Evolutionary conservation across 805 yeast species (phyloP), one percentile per base, ranked within the genome.

Genomic region (Lipomyces chichibuensis): DNA sequence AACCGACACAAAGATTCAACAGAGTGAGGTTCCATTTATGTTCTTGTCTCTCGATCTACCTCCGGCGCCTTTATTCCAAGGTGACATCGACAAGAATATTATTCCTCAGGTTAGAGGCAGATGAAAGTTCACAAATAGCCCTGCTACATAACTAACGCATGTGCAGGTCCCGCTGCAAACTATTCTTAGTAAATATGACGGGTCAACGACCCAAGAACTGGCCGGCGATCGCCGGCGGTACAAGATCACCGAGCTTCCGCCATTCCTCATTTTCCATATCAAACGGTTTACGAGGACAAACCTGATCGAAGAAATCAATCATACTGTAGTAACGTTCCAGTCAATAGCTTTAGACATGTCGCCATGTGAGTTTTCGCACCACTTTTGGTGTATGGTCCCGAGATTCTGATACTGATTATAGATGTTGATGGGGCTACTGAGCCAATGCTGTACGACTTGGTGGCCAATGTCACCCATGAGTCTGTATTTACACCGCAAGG

Each of bases 291-390:
- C 77, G 13, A 81, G 80, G 32, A 72, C 75, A 14, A 76, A 76
- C 11, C 72, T 77, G 27, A 73, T 80, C 11, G 74, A 81, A 55
- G 80, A 80, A 64, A 75, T 85, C 64, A 88, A 87, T 72, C 86
- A 87, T 39, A 88, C 90, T 0, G 83, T 89, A 35, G 88, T 90
- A 2, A 86, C 84, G 57, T 88, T 86, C 73, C 84, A 88, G 7
- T 78, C 80, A 2, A 74, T 73, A 57, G 72, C 69, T 25, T 78
- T 80, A 71, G 82, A 75, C 69, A 80, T 81, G 79, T 71, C 75
- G 1, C 80, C 79, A 1, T 77, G 74, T 27, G 63, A 25, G 65
- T 56, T 6, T 6, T 17, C 14, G 32, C 23, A 59, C 8, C 57
- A 27, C 29, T 13, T 17, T 32, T 23, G 35, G 14, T 37, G 20